Evolutionary conservation across 2,329 filamentous ascomycete species (phyloP), one percentile per base, ranked within the genome.

Genomic region (Diaporthe sp.): DNA sequence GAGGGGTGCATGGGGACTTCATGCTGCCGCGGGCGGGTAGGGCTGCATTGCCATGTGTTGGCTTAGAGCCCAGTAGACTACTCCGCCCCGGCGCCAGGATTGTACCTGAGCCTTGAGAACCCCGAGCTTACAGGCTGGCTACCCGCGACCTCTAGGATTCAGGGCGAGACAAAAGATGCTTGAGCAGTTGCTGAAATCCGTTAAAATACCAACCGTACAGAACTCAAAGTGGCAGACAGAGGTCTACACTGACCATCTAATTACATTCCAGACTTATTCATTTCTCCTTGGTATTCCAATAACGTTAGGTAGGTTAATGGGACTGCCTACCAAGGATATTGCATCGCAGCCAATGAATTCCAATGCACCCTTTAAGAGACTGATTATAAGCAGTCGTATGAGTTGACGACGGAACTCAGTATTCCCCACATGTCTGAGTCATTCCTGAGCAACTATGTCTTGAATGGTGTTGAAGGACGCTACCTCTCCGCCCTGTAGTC

Each of bases 1-100:
- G 13, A 25, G 60, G 68, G 75, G 60, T 72, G 61, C 71, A 73
- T 76, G 25, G 37, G 31, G 39, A 49, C 44, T 57, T 39, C 9
- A 39, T 47, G 37, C 65, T 60, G 58, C 44, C 28, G 44, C 60
- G 53, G 34, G 51, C 75, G 75, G 75, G 73, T 76, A 76, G 75
- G 75, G 75, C 75, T 76, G 75, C 75, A 75, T 71, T 42, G 55
- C 55, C 68, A 72, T 67, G 57, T 53, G 57, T 44, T 67, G 34
- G 53, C 72, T 42, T 44, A 22, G 34, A 8, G 17, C 39, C 73
- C 39, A 74, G 31, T 22, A 37, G 31, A 8, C 42, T 67, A 20
- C 63, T 68, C 63, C 63, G 47, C 63, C 37, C 63, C 15, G 31
- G 31, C 13, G 47, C 47, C 12, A 25, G 47, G 61, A 51, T 25